Evolutionary conservation across 108 stramenopile genomes (phyloP), one percentile per base, ranked within the genome.

Genomic region (Stephanodiscus triporus): DNA sequence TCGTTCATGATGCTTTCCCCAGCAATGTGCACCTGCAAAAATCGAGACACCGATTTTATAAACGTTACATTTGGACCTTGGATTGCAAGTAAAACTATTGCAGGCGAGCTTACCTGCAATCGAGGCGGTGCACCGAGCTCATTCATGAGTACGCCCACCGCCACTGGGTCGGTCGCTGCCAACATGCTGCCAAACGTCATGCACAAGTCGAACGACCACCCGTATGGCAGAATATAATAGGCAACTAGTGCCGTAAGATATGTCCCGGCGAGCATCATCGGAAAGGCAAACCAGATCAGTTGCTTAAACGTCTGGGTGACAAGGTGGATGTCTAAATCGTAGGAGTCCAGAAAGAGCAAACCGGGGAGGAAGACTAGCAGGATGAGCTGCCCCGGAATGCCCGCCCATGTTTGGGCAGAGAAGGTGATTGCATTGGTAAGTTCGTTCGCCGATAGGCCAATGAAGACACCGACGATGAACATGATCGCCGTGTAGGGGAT

Each of bases 311-410:
- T 43, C 24, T 61, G 55, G 1, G 47, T 27, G 55, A 95, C 94
- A 1, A 95, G 60, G 66, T 92, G 84, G 1, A 84, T 77, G 73
- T 97, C 89, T 19, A 92, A 68, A 22, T 77, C 72, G 51, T 92
- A 85, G 1, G 94, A 80, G 70, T 94, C 93, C 27, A 80, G 74
- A 67, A 96, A 97, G 20, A 98, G 72, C 9, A 98, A 80, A 30
- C 95, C 88, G 11, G 97, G 97, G n/a, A 98, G 78, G 71, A 98
- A 98, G 8, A 89, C 81, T 9, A 92, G 70, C 16, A 98, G 70
- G 48, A 98, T 54, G 6, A 96, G 77, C 38, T 95, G 84, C 26
- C 85, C 69, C 67, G 94, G 71, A 60, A 94, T 92, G 13, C 54
- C 32, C 7, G 63, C 60, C 94, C 96, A 96, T 37, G 70, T 47